A percentile compares a stretch with the other conserved stretches of the same genome.
phyloP scores from a whole-genome alignment of 441 rosid species.

The Populus hybrid region DNA sequence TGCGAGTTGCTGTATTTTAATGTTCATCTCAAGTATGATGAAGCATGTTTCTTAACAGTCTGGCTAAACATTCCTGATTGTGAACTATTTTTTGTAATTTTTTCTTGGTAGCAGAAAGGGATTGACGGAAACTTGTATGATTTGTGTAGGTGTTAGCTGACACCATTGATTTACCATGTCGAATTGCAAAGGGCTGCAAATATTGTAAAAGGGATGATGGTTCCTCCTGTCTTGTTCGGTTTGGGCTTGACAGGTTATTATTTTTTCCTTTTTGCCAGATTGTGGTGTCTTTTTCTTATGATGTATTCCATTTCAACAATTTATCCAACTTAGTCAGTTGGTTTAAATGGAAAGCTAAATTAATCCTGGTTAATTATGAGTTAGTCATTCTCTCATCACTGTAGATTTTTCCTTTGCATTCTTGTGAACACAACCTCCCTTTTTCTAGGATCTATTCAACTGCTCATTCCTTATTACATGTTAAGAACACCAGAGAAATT shows the following conservation, averaged over 20 bases:
- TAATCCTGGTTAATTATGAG: background rate
- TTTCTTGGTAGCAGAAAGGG: background rate
- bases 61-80: background rate
- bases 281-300: constrained; percentile 10
- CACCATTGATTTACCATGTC: constrained; percentile 89
- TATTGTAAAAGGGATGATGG: constrained; percentile 86
- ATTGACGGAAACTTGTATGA: constrained; percentile 15
- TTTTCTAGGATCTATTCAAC: background rate
- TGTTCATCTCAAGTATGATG: background rate
- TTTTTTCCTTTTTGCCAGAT: constrained; percentile 15
- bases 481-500: background rate
- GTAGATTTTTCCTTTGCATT: constrained; percentile 1
- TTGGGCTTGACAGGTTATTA: constrained; percentile 87
- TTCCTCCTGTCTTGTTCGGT: constrained; percentile 93
- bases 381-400: background rate
- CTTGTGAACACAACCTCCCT: background rate
- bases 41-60: background rate
- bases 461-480: background rate
- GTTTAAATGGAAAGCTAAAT: background rate
- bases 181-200: constrained; percentile 95
- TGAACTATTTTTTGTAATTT: constrained; percentile 1
- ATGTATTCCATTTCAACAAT: background rate
- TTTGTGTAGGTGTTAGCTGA: constrained; percentile 84
- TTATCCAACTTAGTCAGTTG: background rate
- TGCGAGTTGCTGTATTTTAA: background rate